phyloP scores from a whole-genome alignment of 2,329 filamentous ascomycete species.

The Arachnomyces sp. region DNA sequence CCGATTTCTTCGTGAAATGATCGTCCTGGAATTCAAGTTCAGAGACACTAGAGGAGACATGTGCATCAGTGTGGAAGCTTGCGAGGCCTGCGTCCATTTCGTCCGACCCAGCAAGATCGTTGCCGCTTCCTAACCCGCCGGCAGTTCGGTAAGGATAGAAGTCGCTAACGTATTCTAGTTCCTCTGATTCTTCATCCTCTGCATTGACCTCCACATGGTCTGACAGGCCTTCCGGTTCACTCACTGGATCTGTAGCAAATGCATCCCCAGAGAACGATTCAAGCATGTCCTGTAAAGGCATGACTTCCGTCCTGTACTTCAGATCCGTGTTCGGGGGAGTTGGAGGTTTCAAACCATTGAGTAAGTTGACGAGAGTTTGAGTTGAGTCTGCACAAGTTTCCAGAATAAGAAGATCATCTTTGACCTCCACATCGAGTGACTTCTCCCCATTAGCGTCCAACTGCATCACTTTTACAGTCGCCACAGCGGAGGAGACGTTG shows the following conservation, averaged over 20 bases:
- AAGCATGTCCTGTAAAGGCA: slow-evolving; percentile 80
- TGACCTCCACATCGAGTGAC: slow-evolving; percentile 68
- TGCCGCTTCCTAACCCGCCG: slow-evolving; percentile 23
- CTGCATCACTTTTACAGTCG: slow-evolving; percentile 52
- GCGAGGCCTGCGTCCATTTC: slow-evolving; percentile 35
- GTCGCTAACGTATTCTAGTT: slow-evolving; percentile 46
- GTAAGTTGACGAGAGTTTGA: slow-evolving; percentile 73
- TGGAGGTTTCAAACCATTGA: slow-evolving; percentile 75
- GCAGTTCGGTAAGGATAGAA: slow-evolving; percentile 42
- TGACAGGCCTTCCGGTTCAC: slow-evolving; percentile 16
- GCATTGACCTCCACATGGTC: slow-evolving; percentile 37
- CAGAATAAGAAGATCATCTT: slow-evolving; percentile 77
- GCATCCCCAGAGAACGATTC: slow-evolving; percentile 84
- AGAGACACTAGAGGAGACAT: slow-evolving; percentile 48
- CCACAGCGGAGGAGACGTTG: slow-evolving; percentile 73
- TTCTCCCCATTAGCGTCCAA: slow-evolving; percentile 52
- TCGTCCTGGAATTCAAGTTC: slow-evolving; percentile 68
- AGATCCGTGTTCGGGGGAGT: slow-evolving; percentile 70
- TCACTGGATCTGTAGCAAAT: slow-evolving; percentile 42
- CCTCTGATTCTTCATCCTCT: slow-evolving; percentile 30
- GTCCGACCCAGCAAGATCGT: slow-evolving; percentile 12
- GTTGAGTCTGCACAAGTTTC: slow-evolving; percentile 97
- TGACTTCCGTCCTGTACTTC: slow-evolving; percentile 79
- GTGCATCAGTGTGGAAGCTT: slow-evolving; percentile 46
- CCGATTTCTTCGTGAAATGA: slow-evolving; percentile 60